phyloP scores from a whole-genome alignment of 805 yeast species.

The Nakazawaea pomicola region DNA sequence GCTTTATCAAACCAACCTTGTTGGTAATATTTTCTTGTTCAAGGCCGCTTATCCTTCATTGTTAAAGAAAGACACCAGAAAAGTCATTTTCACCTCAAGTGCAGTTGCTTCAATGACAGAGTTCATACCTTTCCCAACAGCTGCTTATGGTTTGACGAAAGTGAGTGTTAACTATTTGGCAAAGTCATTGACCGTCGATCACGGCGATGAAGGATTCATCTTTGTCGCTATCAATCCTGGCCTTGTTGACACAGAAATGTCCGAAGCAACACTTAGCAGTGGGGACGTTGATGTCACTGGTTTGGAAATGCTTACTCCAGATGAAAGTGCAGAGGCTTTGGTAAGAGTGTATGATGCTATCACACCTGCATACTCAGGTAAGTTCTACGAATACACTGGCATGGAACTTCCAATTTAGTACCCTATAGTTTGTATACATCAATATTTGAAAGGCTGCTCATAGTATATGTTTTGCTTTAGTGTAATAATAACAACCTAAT shows the following conservation, averaged over 20 bases:
- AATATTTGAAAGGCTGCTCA: no score
- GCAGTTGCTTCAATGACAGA: conserved; percentile 24
- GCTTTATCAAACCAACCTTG: conserved; percentile 15
- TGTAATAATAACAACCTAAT: no score
- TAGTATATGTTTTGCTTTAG: no score
- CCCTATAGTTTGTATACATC: no score
- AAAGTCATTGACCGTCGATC: conserved; percentile 23
- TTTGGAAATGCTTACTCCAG: background rate
- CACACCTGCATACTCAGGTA: background rate
- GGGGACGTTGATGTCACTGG: conserved; percentile 20
- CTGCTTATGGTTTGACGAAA: conserved; percentile 32
- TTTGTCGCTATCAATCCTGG: conserved; percentile 27
- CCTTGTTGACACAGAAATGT: background rate
- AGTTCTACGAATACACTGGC: no score
- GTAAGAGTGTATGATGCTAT: background rate
- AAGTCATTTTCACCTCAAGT: conserved; percentile 26
- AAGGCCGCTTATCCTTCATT: background rate
- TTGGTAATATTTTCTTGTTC: conserved; percentile 1
- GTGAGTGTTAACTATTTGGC: conserved; percentile 28
- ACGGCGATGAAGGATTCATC: conserved; percentile 21
- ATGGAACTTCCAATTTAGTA: no score
- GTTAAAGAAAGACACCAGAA: conserved; percentile 20
- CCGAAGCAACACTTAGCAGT: conserved; percentile 18
- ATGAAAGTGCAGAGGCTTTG: conserved; percentile 18
- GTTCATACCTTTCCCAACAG: conserved; percentile 17